Conservation (phyloP, 805 yeast species). For the Tetrapisispora nanseiensis region DNA sequence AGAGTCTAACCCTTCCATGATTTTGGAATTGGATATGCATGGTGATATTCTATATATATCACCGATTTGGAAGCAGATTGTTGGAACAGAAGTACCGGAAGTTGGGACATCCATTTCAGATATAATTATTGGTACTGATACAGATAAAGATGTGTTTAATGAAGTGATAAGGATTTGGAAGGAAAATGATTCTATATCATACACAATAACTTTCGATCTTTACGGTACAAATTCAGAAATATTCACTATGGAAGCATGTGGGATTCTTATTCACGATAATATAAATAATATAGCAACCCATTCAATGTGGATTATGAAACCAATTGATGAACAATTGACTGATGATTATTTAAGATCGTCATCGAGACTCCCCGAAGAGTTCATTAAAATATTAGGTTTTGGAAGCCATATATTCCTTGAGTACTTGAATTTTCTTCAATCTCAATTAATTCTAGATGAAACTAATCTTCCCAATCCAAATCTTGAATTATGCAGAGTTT, state of each 20-base stretch:
- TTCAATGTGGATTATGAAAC: constrained; percentile 89
- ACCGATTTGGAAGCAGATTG: constrained; percentile 67
- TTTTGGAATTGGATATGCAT: constrained; percentile 72
- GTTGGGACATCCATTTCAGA: constrained; percentile 40
- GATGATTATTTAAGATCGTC: constrained; percentile 33
- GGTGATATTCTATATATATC: constrained; percentile 70
- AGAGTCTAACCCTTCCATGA: constrained; percentile 62
- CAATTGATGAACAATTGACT: constrained; percentile 23
- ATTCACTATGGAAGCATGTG: constrained; percentile 86
- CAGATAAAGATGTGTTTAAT: constrained; percentile 58
- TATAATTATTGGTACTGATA: constrained; percentile 53
- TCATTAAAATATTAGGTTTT: constrained; percentile 74
- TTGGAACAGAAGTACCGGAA: constrained; percentile 44
- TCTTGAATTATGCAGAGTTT: constrained; percentile 76
- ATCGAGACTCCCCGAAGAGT: constrained; percentile 44
- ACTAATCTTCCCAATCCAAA: constrained; percentile 67
- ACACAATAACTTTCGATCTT: constrained; percentile 60
- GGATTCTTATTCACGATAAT: constrained; percentile 65
- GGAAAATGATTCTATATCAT: constrained; percentile 56
- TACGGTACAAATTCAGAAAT: constrained; percentile 37
- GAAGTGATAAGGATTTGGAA: constrained; percentile 65
- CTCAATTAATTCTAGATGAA: constrained; percentile 54
- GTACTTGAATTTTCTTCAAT: constrained; percentile 56
- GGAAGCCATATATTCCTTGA: constrained; percentile 78
- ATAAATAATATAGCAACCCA: constrained; percentile 54